Conservation (phyloP, 2,329 filamentous ascomycete species). For the Neonectria hederae region DNA sequence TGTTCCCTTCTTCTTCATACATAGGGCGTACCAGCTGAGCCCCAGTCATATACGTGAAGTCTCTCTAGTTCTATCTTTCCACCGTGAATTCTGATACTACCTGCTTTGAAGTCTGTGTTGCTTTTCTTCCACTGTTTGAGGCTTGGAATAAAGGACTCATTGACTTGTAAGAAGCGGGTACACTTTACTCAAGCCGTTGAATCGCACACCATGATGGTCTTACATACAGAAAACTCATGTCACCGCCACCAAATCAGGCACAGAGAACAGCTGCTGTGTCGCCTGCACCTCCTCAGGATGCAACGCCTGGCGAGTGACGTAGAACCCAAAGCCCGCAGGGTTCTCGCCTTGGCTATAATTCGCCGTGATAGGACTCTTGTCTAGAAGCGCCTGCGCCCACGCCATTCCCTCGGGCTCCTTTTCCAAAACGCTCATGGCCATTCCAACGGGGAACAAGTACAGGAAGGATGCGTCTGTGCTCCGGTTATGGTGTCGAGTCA, state of each 20-base stretch:
- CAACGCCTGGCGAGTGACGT: conserved; percentile 16
- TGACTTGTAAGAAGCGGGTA: no score
- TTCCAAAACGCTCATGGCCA: conserved; percentile 26
- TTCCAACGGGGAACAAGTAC: conserved; percentile 26
- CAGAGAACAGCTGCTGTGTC: conserved; percentile 11
- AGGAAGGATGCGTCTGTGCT: conserved; percentile 19
- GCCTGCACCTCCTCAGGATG: conserved; percentile 18
- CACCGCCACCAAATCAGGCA: not conserved
- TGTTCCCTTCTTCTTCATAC: no score
- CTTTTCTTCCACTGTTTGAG: no score
- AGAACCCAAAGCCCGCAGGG: conserved; percentile 26
- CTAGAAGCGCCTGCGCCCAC: conserved; percentile 9
- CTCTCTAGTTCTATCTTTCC: no score
- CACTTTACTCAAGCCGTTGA: no score
- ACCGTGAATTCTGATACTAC: no score
- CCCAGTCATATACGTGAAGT: no score
- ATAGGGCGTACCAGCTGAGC: no score
- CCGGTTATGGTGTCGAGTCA: conserved; percentile 18
- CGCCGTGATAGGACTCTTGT: conserved; percentile 17
- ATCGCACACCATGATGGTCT: no score
- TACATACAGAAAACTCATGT: not conserved
- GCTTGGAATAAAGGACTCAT: no score
- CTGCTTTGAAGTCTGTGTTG: no score
- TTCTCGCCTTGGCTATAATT: conserved; percentile 22
- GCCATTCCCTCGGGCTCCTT: not conserved